Evolutionary conservation across 495 filamentous ascomycete species (phyloP).

Genomic region (Talaromyces borbonicus): DNA sequence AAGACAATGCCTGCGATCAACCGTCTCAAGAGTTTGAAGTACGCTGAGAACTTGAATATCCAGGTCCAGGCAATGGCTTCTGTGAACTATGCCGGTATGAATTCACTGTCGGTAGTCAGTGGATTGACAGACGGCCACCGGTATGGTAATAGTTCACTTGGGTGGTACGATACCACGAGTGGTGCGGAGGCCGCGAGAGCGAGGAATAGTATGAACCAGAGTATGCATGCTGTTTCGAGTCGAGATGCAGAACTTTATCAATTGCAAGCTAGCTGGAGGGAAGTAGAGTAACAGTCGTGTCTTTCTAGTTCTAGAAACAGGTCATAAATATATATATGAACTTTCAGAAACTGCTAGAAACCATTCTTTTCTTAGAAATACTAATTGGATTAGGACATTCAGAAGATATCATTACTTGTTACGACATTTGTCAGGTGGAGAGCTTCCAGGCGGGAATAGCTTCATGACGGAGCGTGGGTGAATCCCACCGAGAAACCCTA

Average conservation of each 20-base stretch:
- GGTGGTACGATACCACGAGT: not conserved
- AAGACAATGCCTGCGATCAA: not conserved
- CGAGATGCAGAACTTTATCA: not conserved
- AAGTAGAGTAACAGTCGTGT: not conserved
- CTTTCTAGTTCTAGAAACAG: no score
- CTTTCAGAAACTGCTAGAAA: not conserved
- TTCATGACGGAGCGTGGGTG: no score
- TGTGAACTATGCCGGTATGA: not conserved
- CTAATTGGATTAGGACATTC: no score
- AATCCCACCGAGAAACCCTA: no score
- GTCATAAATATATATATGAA: no score
- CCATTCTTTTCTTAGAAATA: not conserved
- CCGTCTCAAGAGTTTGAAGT: not conserved
- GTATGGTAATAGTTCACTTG: not conserved
- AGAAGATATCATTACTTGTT: no score
- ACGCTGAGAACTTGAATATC: not conserved
- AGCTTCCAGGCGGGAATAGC: no score
- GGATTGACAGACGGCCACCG: not conserved
- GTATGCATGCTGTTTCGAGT: not conserved
- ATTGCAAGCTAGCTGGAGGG: not conserved
- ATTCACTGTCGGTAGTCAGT: not conserved
- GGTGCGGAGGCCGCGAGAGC: not conserved
- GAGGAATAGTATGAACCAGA: not conserved
- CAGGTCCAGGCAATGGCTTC: not conserved
- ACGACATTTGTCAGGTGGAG: no score